Evolutionary conservation across 352 stramenopile genomes (phyloP).

Genomic region (Phytophthora brassicae): DNA sequence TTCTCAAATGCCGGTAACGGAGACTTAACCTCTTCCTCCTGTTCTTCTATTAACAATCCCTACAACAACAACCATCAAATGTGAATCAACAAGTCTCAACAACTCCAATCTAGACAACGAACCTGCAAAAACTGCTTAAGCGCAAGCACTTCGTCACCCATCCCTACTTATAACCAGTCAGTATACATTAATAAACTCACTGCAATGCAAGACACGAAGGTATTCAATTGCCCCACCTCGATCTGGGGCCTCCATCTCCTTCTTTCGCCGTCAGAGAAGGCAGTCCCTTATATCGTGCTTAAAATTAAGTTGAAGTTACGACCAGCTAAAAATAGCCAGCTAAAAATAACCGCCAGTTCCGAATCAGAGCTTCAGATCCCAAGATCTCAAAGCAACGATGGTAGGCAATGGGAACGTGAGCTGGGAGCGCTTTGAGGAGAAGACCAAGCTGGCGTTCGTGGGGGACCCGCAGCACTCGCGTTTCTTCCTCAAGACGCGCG

Average conservation of each 20-base stretch:
- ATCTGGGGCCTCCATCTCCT: constrained; percentile 17
- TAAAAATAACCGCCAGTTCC: constrained; percentile 26
- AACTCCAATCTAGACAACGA: background rate
- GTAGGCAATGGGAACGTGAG: constrained; percentile 27
- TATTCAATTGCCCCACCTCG: constrained; percentile 1
- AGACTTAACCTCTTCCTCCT: background rate
- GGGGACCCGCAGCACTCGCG: constrained; percentile 52
- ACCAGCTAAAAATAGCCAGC: constrained; percentile 23
- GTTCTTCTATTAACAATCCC: constrained; percentile 15
- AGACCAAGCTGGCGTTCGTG: constrained; percentile 64
- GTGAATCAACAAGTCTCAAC: background rate
- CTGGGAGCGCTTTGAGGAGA: constrained; percentile 76
- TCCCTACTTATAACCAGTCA: constrained; percentile 26
- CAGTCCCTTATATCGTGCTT: no score
- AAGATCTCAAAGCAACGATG: constrained; percentile 13
- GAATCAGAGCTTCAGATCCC: constrained; percentile 13
- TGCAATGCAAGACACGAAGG: background rate
- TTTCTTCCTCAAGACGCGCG: constrained; percentile 63
- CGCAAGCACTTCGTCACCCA: constrained; percentile 57
- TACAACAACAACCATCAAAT: constrained; percentile 6
- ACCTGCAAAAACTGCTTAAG: constrained; percentile 47
- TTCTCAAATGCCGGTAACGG: constrained; percentile 2
- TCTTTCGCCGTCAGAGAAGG: background rate
- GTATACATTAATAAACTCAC: background rate
- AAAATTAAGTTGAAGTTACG: constrained; percentile 33